Conservation (phyloP, 2,329 filamentous ascomycete genomes). For the Hawksworthiomyces lignivorus region DNA sequence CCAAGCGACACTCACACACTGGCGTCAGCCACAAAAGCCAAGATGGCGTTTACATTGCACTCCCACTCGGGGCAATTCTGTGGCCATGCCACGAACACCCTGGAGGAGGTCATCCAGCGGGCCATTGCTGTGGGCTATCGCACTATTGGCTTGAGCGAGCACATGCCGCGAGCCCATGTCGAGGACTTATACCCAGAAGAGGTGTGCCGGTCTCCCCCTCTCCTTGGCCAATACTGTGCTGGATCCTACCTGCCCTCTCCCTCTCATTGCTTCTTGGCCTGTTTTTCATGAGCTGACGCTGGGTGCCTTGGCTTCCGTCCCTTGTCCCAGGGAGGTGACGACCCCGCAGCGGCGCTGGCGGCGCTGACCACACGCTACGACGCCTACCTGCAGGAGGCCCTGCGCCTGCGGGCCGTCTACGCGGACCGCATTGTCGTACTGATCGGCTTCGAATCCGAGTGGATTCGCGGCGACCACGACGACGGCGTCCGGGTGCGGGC, state of each 20-base stretch:
- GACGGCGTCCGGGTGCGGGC: constrained; percentile 52
- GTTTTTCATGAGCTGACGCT: no score
- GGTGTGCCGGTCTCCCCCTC: no score
- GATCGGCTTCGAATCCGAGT: constrained; percentile 89
- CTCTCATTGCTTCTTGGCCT: no score
- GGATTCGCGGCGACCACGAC: constrained; percentile 64
- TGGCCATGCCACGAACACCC: constrained; percentile 74
- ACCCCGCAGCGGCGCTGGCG: constrained; percentile 40
- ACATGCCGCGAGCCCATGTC: constrained; percentile 73
- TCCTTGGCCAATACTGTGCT: no score
- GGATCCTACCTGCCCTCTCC: no score
- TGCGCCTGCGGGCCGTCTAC: constrained; percentile 64
- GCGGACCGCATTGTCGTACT: constrained; percentile 64
- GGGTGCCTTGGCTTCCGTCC: no score
- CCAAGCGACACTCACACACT: neutral
- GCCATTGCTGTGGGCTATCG: constrained; percentile 74
- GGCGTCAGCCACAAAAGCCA: neutral
- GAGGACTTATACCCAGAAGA: constrained; percentile 91
- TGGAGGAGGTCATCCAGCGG: constrained; percentile 75
- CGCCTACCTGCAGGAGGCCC: constrained; percentile 68
- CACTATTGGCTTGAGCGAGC: constrained; percentile 83
- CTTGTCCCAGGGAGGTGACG: constrained; percentile 40
- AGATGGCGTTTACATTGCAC: constrained; percentile 99
- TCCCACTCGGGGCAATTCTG: constrained; percentile 98
- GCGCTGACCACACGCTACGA: constrained; percentile 50